Percentiles rank a stretch among this genome's conserved stretches.
These are phyloP conservation scores for Logfia minima DNA, from an alignment of 129 eudicot species.

Conservation along the genomic window DNA sequence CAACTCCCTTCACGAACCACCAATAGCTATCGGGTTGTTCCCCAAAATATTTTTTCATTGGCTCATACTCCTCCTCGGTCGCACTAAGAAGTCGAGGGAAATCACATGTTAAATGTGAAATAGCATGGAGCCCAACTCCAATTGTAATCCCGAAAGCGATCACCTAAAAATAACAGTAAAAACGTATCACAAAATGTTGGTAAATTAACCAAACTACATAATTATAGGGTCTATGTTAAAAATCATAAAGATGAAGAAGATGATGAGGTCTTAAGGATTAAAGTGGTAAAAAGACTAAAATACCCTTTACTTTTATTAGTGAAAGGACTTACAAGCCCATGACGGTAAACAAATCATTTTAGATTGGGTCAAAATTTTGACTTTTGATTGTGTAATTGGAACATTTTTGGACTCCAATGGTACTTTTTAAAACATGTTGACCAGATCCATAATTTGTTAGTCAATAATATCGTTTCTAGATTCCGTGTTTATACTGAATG, in stretches of 20 bases:
- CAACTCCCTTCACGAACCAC: slow-evolving; percentile 51
- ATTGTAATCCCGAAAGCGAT: slow-evolving; percentile 48
- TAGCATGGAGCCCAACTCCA: slow-evolving; percentile 54
- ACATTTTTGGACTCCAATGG: not conserved
- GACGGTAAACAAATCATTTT: not conserved
- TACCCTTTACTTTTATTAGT: not conserved
- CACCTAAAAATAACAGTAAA: slow-evolving; percentile 24
- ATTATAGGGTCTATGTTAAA: not conserved
- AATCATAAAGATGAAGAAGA: not conserved
- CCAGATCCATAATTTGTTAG: not conserved
- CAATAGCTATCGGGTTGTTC: slow-evolving; percentile 46
- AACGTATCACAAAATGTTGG: not conserved
- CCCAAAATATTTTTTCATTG: slow-evolving; percentile 47
- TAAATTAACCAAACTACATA: not conserved
- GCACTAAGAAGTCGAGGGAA: slow-evolving; percentile 58
- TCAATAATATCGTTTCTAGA: not conserved
- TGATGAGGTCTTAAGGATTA: not conserved
- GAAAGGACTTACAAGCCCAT: not conserved
- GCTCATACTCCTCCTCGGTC: slow-evolving; percentile 44
- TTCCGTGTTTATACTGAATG: not conserved
- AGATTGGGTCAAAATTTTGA: not conserved
- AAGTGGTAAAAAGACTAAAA: not conserved
- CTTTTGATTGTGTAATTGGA: not conserved
- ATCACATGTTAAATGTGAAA: slow-evolving; percentile 56
- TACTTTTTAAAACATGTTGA: not conserved